A percentile compares a stretch with the other conserved stretches of the same genome.
Conservation (phyloP, 2,329 filamentous ascomycete species). For the Chrysosporium queenslandicum region DNA sequence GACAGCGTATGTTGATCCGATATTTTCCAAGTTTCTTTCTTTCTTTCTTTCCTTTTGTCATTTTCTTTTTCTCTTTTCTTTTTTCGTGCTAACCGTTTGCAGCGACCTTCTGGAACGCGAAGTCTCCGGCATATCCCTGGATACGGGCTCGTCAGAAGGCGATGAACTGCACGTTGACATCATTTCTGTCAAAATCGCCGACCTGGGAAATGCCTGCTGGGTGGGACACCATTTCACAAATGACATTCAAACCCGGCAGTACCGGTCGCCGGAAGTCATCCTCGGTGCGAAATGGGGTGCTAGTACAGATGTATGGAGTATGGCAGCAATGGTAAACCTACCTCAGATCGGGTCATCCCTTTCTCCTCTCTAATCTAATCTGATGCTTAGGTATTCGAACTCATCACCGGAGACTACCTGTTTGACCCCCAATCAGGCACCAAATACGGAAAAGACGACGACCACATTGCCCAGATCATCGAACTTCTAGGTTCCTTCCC, state of each 20-base stretch:
- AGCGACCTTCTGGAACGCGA: conserved; percentile 86
- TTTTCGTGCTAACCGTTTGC: neutral
- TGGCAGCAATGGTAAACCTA: conserved; percentile 81
- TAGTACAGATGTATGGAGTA: conserved; percentile 99
- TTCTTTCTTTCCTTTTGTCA: conserved; percentile 1
- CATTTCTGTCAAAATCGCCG: conserved; percentile 98
- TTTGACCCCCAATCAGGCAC: conserved; percentile 98
- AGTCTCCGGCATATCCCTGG: conserved; percentile 87
- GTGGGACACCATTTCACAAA: conserved; percentile 98
- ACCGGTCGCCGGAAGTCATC: conserved; percentile 93
- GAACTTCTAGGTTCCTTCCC: conserved; percentile 90
- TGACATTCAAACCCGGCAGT: conserved; percentile 96
- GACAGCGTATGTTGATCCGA: conserved; percentile 61
- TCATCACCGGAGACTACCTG: conserved; percentile 96
- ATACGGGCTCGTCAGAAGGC: conserved; percentile 61
- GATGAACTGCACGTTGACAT: conserved; percentile 50
- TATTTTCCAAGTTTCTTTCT: neutral
- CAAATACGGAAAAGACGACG: conserved; percentile 98
- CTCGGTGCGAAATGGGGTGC: conserved; percentile 95
- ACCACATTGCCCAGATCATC: conserved; percentile 98
- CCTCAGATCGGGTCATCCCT: neutral
- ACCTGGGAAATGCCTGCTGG: conserved; percentile 97
- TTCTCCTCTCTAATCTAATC: conserved; percentile 6
- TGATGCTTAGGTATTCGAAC: conserved; percentile 67
- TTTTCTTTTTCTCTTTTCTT: conserved; percentile 2